Evolutionary conservation across 495 filamentous ascomycete species (phyloP).

Genomic region (Annulohypoxylon moriforme): DNA sequence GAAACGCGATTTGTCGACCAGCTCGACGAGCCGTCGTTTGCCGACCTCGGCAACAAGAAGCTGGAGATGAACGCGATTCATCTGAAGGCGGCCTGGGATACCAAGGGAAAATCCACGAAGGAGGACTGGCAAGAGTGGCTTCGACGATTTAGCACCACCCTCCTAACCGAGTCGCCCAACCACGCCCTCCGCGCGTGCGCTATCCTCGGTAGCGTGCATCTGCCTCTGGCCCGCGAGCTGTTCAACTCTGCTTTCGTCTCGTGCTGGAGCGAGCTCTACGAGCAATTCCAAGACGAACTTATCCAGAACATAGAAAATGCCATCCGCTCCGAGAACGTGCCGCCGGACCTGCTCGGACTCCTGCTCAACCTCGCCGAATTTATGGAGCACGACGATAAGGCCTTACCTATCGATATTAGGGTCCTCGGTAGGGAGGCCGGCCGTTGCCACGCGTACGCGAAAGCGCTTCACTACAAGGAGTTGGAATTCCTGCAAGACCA

Average conservation of each 20-base stretch:
- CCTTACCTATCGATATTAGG: constrained; percentile 95
- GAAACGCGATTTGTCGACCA: constrained; percentile 84
- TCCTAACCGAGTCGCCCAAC: constrained; percentile 94
- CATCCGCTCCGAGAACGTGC: constrained; percentile 90
- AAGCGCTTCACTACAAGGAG: constrained; percentile 98
- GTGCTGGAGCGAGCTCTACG: constrained; percentile 97
- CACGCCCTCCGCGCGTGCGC: constrained; percentile 94
- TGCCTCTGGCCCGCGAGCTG: constrained; percentile 87
- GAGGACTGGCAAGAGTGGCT: constrained; percentile 99
- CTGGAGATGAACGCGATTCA: constrained; percentile 96
- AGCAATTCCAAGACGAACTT: constrained; percentile 93
- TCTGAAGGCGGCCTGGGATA: constrained; percentile 97
- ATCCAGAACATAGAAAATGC: constrained; percentile 96
- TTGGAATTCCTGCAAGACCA: constrained; percentile 98
- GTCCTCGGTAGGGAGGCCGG: constrained; percentile 91
- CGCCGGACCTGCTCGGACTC: constrained; percentile 93
- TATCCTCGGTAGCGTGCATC: constrained; percentile 87
- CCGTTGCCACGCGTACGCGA: constrained; percentile 96
- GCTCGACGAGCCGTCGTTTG: constrained; percentile 77
- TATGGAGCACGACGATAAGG: constrained; percentile 99
- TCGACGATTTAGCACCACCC: constrained; percentile 91
- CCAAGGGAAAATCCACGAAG: constrained; percentile 90
- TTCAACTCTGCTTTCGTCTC: constrained; percentile 99
- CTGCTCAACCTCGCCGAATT: constrained; percentile 97
- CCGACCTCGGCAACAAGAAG: constrained; percentile 91